Percentiles rank a stretch among this genome's conserved stretches.
phyloP scores from a whole-genome alignment of 352 stramenopile species.

The Salisapilia sapeloensis region DNA sequence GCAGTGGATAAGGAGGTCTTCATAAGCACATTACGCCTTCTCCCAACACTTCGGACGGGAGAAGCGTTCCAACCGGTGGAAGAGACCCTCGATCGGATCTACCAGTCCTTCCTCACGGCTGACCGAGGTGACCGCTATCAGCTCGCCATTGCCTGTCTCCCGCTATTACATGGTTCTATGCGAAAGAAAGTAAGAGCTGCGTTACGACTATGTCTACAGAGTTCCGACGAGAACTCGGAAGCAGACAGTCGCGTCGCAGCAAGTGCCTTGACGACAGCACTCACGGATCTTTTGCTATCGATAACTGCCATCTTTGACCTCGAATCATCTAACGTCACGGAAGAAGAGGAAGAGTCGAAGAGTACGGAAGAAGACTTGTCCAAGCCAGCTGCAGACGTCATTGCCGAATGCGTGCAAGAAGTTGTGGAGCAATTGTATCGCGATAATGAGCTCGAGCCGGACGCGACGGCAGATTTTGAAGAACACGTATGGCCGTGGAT shows the following conservation, averaged over 20 bases:
- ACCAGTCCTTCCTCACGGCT: constrained; percentile 34
- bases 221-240: constrained; percentile 15
- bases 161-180: constrained; percentile 27
- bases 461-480: constrained; percentile 13
- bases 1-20: constrained; percentile 32
- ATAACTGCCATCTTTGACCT: constrained; percentile 51
- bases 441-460: constrained; percentile 17
- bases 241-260: constrained; percentile 15
- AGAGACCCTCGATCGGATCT: constrained; percentile 45
- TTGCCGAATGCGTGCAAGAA: constrained; percentile 34
- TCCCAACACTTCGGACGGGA: constrained; percentile 29
- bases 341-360: neutral
- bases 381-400: constrained; percentile 30
- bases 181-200: constrained; percentile 40
- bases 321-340: constrained; percentile 20
- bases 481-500: constrained; percentile 42
- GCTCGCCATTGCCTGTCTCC: constrained; percentile 33
- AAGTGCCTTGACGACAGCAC: constrained; percentile 14
- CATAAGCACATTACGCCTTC: constrained; percentile 28
- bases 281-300: constrained; percentile 32
- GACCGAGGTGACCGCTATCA: constrained; percentile 42
- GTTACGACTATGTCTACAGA: constrained; percentile 28
- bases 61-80: constrained; percentile 51
- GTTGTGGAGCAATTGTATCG: constrained; percentile 27
- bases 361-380: constrained; percentile 11